Conservation (phyloP, 192 early-diverging fungal species). For the Oehlia diaphana region DNA sequence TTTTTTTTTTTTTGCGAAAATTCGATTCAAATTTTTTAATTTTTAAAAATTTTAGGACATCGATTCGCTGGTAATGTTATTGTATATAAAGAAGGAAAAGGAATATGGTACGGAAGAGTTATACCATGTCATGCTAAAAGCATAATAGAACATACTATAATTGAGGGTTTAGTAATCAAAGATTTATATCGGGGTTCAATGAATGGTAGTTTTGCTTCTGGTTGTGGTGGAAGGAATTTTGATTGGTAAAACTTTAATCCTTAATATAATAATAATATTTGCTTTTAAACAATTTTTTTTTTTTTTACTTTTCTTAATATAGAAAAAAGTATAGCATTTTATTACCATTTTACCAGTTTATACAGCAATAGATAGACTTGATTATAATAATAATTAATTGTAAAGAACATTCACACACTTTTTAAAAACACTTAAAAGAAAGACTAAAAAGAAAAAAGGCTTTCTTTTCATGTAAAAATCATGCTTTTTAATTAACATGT, state of each 20-base stretch:
- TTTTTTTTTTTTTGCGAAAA: not conserved
- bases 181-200: slow-evolving; percentile 57
- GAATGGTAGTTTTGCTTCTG: slow-evolving; percentile 48
- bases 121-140: slow-evolving; percentile 49
- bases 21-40: not conserved
- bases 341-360: too few species aligned
- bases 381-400: too few species aligned
- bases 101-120: slow-evolving; percentile 61
- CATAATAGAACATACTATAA: slow-evolving; percentile 52
- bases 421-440: too few species aligned
- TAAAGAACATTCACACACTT: too few species aligned
- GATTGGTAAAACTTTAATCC: slow-evolving; percentile 1
- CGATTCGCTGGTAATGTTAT: slow-evolving; percentile 64
- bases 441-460: too few species aligned
- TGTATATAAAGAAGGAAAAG: slow-evolving; percentile 49
- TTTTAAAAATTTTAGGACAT: slow-evolving; percentile 40
- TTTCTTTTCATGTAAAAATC: too few species aligned
- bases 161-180: slow-evolving; percentile 48
- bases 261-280: too few species aligned
- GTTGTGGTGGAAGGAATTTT: slow-evolving; percentile 4
- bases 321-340: too few species aligned
- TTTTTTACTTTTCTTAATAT: too few species aligned
- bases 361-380: too few species aligned
- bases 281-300: too few species aligned
- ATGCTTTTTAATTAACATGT: too few species aligned